Evolutionary conservation across 176 grass and related monocot genomes (phyloP), one percentile per base, ranked within the genome.

Genomic region (Paspalum notatum): DNA sequence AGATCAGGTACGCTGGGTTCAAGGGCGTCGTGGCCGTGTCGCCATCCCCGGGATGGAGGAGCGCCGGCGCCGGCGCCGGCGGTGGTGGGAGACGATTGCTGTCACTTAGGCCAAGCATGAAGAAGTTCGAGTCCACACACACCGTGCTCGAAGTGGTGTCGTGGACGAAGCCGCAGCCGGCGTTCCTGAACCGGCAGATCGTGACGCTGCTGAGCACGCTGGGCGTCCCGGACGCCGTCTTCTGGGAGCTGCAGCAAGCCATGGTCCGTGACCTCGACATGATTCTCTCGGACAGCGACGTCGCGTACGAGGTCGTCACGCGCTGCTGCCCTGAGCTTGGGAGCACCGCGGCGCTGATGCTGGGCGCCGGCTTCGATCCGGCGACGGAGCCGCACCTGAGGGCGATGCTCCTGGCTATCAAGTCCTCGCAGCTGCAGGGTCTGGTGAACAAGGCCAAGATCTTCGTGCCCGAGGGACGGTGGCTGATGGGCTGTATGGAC

Each of bases 131-230:
- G 5, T 98, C 92, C 43, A 50, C 44, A 8, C 92, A 98, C 67
- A 68, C 65, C 15, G 87, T 83, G 24, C 45, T 98, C 44, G 95
- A 98, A 86, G 88, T 98, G 66, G 74, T 92, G 7, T 89, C 92
- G 0, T 98, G 95, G 95, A 93, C 92, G 38, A 91, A 82, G 68
- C 92, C 92, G 53, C 95, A 91, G 71, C 85, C 92, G 49, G 92
- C 90, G 32, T 98, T 98, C 78, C 78, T 98, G 32, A 94, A 94
- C 71, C 92, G 92, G 16, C 92, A 98, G 85, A 98, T 98, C 59
- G 78, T 98, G 40, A 90, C 81, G 58, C 32, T 98, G 60, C 82
- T 98, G 32, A 94, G 90, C 21, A 85, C 85, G 20, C 59, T 92
- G 75, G 62, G 75, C 62, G 95, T 98, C 58, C 71, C 88, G 10